Conservation (phyloP, 2,329 filamentous ascomycete species). For the Ceratocystis harringtonii region DNA sequence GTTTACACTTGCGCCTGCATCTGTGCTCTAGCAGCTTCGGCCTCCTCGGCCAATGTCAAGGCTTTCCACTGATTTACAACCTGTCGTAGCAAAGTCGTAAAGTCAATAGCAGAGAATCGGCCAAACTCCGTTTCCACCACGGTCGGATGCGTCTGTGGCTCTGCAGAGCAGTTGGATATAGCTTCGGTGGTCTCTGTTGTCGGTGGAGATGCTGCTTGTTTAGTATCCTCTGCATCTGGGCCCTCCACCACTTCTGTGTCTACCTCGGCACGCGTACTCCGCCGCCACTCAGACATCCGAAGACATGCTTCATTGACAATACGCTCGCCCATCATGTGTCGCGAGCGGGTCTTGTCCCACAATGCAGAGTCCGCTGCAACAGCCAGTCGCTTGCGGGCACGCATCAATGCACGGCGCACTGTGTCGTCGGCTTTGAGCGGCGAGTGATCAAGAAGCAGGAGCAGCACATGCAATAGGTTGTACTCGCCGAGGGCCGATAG, state of each 20-base stretch:
- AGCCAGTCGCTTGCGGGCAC: slow-evolving; percentile 8
- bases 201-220: neutral
- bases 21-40: neutral
- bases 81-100: slow-evolving; percentile 1
- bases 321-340: slow-evolving; percentile 3
- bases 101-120: neutral
- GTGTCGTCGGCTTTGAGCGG: slow-evolving; percentile 6
- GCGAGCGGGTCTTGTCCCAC: slow-evolving; percentile 12
- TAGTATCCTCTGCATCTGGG: neutral
- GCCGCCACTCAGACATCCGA: neutral
- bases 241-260: neutral
- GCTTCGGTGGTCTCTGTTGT: neutral
- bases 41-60: neutral
- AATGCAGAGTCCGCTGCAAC: slow-evolving; percentile 8
- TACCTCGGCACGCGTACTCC: neutral
- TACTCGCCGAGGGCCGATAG: slow-evolving; percentile 13
- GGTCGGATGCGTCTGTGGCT: neutral
- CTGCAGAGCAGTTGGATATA: neutral
- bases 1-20: neutral
- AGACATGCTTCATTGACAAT: slow-evolving; percentile 5
- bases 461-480: slow-evolving; percentile 7
- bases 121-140: slow-evolving; percentile 8
- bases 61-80: neutral
- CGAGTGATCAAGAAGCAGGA: slow-evolving; percentile 1
- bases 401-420: slow-evolving; percentile 4